A percentile compares a stretch with the other conserved stretches of the same genome.
phyloP scores from a whole-genome alignment of 2,329 filamentous ascomycete genomes.

The Scedosporium minutisporum region DNA sequence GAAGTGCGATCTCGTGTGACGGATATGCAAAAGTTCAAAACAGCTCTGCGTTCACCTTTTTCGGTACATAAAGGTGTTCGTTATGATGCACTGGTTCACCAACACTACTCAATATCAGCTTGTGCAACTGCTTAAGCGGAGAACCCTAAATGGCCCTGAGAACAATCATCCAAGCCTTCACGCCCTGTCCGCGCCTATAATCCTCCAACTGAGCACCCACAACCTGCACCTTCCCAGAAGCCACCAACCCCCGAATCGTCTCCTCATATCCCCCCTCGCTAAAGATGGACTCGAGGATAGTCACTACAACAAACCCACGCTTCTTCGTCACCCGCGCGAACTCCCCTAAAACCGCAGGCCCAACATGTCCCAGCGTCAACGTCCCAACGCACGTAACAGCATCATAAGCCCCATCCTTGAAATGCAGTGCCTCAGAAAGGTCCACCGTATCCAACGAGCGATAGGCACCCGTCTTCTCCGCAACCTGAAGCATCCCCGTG shows the following conservation, averaged over 20 bases:
- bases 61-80: too few relatives aligned
- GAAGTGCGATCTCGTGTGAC: too few relatives aligned
- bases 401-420: constrained; percentile 33
- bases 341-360: constrained; percentile 37
- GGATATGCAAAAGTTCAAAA: too few relatives aligned
- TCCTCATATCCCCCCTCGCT: constrained; percentile 34
- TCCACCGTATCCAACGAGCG: constrained; percentile 33
- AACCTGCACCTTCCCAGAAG: constrained; percentile 18
- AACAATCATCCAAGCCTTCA: constrained; percentile 21
- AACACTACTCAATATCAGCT: too few relatives aligned
- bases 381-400: constrained; percentile 40
- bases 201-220: constrained; percentile 20
- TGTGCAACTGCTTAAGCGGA: not conserved
- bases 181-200: constrained; percentile 20
- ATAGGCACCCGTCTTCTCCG: constrained; percentile 37
- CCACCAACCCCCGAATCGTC: constrained; percentile 27
- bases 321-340: constrained; percentile 37
- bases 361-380: constrained; percentile 45
- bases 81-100: too few relatives aligned
- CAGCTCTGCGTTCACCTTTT: too few relatives aligned
- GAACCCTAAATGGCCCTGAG: constrained; percentile 14
- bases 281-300: constrained; percentile 41
- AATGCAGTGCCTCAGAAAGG: constrained; percentile 31
- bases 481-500: constrained; percentile 42
- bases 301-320: constrained; percentile 39